These are phyloP conservation scores for Aspergillus sp. DNA, from an alignment of 2,329 filamentous ascomycete genomes.

Conservation along the genomic window DNA sequence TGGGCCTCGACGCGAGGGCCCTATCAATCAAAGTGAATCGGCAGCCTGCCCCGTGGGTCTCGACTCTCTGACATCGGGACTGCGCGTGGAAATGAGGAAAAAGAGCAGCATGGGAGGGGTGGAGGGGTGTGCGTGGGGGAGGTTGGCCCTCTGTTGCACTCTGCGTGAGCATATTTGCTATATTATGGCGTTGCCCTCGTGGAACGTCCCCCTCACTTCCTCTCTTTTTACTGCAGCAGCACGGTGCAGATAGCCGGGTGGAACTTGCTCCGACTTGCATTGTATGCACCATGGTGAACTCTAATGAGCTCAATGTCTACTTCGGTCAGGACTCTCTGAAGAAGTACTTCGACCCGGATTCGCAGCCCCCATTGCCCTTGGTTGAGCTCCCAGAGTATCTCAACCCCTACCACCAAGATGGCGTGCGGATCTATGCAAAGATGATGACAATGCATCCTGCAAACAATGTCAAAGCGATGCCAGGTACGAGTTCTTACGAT, in stretches of 20 bases:
- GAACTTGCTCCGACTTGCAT: neutral
- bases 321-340: slow-evolving; percentile 57
- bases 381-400: slow-evolving; percentile 60
- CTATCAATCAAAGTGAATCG: too few relatives aligned
- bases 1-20: too few relatives aligned
- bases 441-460: slow-evolving; percentile 66
- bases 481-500: slow-evolving; percentile 28
- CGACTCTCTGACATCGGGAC: neutral
- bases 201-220: neutral
- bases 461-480: slow-evolving; percentile 65
- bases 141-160: too few relatives aligned
- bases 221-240: neutral
- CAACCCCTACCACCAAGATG: slow-evolving; percentile 59
- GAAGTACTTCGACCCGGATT: slow-evolving; percentile 61
- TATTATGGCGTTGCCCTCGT: neutral
- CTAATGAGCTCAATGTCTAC: slow-evolving; percentile 55
- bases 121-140: slow-evolving; percentile 1
- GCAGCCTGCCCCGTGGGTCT: neutral
- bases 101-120: neutral
- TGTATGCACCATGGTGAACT: slow-evolving; percentile 22
- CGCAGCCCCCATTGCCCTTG: slow-evolving; percentile 58
- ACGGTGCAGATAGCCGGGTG: neutral
- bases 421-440: slow-evolving; percentile 64
- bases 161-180: neutral
- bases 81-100: neutral